Percentiles rank a stretch among this genome's conserved stretches.
phyloP scores from a whole-genome alignment of 2,329 filamentous ascomycete species.

The Cercospora beticola region DNA sequence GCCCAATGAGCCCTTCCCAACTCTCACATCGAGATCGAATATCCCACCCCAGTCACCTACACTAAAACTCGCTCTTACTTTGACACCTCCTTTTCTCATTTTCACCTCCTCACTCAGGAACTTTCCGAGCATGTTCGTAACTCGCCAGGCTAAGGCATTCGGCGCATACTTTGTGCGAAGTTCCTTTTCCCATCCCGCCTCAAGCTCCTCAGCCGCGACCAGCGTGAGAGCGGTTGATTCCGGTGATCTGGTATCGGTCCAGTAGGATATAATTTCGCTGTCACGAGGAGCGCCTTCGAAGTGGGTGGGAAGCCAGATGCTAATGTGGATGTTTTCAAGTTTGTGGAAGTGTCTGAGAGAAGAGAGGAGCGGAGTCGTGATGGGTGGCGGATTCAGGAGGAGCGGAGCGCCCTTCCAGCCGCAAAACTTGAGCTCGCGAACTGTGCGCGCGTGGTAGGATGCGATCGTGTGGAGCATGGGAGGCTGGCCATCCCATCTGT shows the following conservation, averaged over 20 bases:
- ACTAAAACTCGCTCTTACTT: conserved; percentile 49
- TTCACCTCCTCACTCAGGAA: conserved; percentile 45
- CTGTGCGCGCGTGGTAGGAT: conserved; percentile 41
- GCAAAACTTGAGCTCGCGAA: conserved; percentile 50
- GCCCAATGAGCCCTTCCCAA: conserved; percentile 38
- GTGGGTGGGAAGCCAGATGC: conserved; percentile 44
- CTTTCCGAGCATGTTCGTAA: conserved; percentile 43
- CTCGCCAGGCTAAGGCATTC: conserved; percentile 42
- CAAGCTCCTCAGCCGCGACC: conserved; percentile 34
- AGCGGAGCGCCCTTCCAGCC: conserved; percentile 48
- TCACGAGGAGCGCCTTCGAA: conserved; percentile 43
- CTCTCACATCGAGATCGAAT: conserved; percentile 48
- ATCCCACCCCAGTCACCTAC: conserved; percentile 44
- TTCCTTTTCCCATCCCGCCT: conserved; percentile 43
- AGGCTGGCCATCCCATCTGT: conserved; percentile 43
- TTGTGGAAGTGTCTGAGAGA: conserved; percentile 46
- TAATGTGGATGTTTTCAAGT: conserved; percentile 44
- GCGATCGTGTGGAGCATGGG: conserved; percentile 47
- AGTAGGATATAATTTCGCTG: conserved; percentile 46
- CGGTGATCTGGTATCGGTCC: conserved; percentile 44
- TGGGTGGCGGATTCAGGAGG: conserved; percentile 41
- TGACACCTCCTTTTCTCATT: conserved; percentile 41
- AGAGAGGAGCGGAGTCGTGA: conserved; percentile 42
- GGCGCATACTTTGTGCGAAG: conserved; percentile 44
- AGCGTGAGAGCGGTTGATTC: conserved; percentile 42